phyloP scores from a whole-genome alignment of 2,329 filamentous ascomycete species.

The Penicillium sp. region DNA sequence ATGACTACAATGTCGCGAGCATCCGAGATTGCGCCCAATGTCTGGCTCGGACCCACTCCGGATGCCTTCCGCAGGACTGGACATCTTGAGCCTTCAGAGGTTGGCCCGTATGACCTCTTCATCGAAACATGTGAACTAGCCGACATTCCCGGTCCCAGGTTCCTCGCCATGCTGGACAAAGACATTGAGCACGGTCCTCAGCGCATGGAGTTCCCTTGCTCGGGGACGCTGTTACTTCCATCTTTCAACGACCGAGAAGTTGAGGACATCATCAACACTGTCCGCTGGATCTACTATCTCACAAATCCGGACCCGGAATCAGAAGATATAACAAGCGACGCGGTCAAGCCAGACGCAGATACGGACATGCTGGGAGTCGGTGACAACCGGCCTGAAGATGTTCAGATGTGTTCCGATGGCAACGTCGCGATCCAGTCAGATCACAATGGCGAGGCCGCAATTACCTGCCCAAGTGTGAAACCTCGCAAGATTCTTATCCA shows the following conservation, averaged over 20 bases:
- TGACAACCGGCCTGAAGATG: no score
- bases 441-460: slow-evolving; percentile 44
- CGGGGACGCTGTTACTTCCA: slow-evolving; percentile 83
- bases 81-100: slow-evolving; percentile 44
- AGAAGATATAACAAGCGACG: slow-evolving; percentile 48
- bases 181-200: slow-evolving; percentile 51
- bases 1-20: slow-evolving; percentile 92
- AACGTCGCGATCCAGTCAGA: slow-evolving; percentile 41
- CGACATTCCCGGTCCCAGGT: slow-evolving; percentile 65
- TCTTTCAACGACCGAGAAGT: slow-evolving; percentile 79
- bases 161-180: slow-evolving; percentile 61
- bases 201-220: slow-evolving; percentile 80
- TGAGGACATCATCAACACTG: slow-evolving; percentile 78
- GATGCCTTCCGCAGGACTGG: slow-evolving; percentile 55
- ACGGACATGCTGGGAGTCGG: background rate
- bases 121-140: slow-evolving; percentile 88
- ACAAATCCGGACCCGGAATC: slow-evolving; percentile 58
- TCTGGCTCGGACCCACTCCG: slow-evolving; percentile 85
- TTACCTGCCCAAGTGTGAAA: slow-evolving; percentile 42
- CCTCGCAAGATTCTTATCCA: slow-evolving; percentile 78
- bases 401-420: background rate
- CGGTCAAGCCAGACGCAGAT: slow-evolving; percentile 29
- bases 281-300: slow-evolving; percentile 83
- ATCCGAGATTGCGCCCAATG: slow-evolving; percentile 82
- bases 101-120: slow-evolving; percentile 68